phyloP scores from a whole-genome alignment of 2,329 filamentous ascomycete genomes.

The Pseudocercospora fijiensis region DNA sequence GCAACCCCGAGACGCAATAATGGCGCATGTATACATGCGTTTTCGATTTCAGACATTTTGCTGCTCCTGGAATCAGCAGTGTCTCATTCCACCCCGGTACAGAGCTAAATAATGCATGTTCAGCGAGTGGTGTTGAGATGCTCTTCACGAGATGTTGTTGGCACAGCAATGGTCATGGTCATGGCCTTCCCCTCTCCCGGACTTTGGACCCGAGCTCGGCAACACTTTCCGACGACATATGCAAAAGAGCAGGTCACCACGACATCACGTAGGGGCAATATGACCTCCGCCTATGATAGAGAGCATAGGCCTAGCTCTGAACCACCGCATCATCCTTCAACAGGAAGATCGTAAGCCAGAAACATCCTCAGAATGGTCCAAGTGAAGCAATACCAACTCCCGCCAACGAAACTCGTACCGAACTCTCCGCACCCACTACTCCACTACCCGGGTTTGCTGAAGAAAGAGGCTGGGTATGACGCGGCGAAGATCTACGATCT shows the following conservation, averaged over 20 bases:
- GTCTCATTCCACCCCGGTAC: neutral
- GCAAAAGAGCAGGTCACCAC: neutral
- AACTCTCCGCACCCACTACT: constrained; percentile 56
- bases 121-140: neutral
- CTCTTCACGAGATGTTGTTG: neutral
- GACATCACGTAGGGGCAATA: neutral
- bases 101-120: neutral
- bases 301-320: neutral
- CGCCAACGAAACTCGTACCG: constrained; percentile 49
- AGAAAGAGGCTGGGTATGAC: constrained; percentile 26
- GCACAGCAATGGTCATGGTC: neutral
- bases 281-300: neutral
- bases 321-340: neutral
- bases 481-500: constrained; percentile 44
- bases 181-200: neutral
- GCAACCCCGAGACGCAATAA: neutral
- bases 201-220: neutral
- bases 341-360: neutral
- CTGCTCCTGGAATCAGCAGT: neutral
- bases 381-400: constrained; percentile 42
- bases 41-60: neutral
- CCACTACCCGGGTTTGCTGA: constrained; percentile 52
- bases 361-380: constrained; percentile 18
- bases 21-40: neutral
- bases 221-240: neutral